Evolutionary conservation across 139 green algal genomes (phyloP).

Genomic region (Chlamydomonas schloesseri): DNA sequence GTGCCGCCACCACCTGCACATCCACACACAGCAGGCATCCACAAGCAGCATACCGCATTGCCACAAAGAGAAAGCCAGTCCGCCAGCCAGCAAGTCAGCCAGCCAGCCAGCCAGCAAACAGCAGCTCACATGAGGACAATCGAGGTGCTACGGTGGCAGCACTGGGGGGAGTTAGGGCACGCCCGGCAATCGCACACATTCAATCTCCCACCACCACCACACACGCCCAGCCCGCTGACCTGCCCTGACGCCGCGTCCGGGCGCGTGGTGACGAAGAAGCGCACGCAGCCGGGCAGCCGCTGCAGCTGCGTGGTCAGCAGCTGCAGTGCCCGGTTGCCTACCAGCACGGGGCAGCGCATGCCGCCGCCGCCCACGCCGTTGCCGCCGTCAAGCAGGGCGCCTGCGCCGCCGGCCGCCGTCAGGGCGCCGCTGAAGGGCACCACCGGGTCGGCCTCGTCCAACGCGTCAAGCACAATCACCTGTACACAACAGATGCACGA

Average conservation of each 20-base stretch:
- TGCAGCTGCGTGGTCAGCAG: slow-evolving; percentile 5
- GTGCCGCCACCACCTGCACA: not conserved
- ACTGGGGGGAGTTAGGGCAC: too few species aligned
- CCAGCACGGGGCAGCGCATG: not conserved
- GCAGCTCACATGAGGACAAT: too few species aligned
- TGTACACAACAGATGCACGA: not conserved
- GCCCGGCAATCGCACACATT: too few species aligned
- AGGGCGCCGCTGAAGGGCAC: not conserved
- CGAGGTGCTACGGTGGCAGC: too few species aligned
- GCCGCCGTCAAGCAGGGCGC: not conserved
- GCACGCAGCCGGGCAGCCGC: not conserved
- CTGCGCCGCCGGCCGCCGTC: not conserved
- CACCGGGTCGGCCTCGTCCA: slow-evolving; percentile 33
- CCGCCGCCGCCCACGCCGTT: not conserved
- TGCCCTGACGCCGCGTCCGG: slow-evolving; percentile 5
- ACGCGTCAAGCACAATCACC: slow-evolving; percentile 14
- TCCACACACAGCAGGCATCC: too few species aligned
- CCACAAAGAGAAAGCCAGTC: too few species aligned
- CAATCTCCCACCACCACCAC: too few species aligned
- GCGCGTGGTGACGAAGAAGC: slow-evolving; percentile 29
- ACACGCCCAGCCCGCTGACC: too few species aligned
- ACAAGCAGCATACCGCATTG: too few species aligned
- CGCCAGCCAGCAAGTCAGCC: too few species aligned
- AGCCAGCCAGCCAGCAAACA: too few species aligned
- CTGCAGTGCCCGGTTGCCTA: slow-evolving; percentile 4